phyloP scores from a whole-genome alignment of 2,329 filamentous ascomycete genomes.

The Colletotrichum orbiculare region DNA sequence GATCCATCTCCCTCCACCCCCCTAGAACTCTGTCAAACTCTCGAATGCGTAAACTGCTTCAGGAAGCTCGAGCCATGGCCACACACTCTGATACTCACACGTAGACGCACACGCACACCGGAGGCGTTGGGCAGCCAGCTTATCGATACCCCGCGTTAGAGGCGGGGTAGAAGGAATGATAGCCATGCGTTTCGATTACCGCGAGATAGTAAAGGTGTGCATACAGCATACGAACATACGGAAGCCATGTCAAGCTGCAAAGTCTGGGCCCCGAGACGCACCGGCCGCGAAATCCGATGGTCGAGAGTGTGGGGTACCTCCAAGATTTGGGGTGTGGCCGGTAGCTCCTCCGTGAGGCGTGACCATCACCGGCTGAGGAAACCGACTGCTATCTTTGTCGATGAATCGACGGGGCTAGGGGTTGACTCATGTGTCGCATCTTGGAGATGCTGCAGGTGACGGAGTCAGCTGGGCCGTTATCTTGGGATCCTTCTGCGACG shows the following conservation, averaged over 20 bases:
- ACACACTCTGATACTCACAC: not conserved
- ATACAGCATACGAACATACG: constrained; percentile 2
- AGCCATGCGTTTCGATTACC: constrained; percentile 3
- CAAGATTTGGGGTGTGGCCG: constrained; percentile 10
- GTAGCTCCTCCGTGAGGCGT: constrained; percentile 24
- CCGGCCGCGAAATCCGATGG: constrained; percentile 20
- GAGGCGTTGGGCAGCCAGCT: constrained; percentile 18
- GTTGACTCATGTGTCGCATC: not conserved
- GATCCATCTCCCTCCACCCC: not conserved
- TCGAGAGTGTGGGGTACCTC: constrained; percentile 11
- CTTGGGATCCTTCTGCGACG: constrained; percentile 8
- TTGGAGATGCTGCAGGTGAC: constrained; percentile 8
- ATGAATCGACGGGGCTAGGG: not conserved
- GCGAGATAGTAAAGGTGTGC: constrained; percentile 17
- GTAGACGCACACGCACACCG: no score
- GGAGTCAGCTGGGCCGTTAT: constrained; percentile 3
- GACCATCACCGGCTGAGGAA: constrained; percentile 15
- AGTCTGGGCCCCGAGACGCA: constrained; percentile 12
- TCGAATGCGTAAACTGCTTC: constrained; percentile 13
- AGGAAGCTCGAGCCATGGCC: constrained; percentile 19
- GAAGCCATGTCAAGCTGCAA: not conserved
- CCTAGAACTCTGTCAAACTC: not conserved
- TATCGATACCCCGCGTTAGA: constrained; percentile 32
- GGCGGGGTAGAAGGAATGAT: constrained; percentile 22
- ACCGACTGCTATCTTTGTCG: constrained; percentile 8